Percentiles rank a stretch among this genome's conserved stretches.
Evolutionary conservation across 2,329 filamentous ascomycete genomes (phyloP).

Genomic region (Verticillium nonalfalfae): DNA sequence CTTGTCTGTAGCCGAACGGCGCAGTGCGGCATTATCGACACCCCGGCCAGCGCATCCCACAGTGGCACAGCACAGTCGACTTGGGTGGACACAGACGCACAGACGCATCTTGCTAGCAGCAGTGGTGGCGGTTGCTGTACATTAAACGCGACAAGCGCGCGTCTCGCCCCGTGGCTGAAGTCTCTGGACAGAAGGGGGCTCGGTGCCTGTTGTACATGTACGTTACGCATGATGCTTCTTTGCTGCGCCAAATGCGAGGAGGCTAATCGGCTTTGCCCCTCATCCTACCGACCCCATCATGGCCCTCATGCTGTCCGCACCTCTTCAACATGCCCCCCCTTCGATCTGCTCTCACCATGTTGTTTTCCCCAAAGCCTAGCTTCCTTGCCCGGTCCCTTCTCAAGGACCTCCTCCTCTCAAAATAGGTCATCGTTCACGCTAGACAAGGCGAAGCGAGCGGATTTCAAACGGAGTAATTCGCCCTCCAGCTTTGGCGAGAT

Average conservation of each 20-base stretch:
- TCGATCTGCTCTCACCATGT: background rate
- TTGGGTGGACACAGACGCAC: background rate
- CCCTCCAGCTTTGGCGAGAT: background rate
- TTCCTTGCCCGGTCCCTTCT: background rate
- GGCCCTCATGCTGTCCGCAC: background rate
- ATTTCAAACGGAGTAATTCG: background rate
- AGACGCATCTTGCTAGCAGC: background rate
- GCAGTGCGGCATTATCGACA: background rate
- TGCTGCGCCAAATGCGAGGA: background rate
- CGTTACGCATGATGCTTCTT: background rate
- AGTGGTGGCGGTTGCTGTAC: background rate
- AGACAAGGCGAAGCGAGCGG: background rate
- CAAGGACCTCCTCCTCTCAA: background rate
- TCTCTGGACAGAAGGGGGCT: background rate
- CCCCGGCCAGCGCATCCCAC: background rate
- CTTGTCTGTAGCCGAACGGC: background rate
- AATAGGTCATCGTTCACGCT: background rate
- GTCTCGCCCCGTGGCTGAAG: background rate
- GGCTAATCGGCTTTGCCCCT: background rate
- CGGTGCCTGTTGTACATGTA: background rate
- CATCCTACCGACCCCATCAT: background rate
- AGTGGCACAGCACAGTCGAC: background rate
- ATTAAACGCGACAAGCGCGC: background rate
- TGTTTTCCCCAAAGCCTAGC: background rate
- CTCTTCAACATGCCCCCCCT: background rate